Evolutionary conservation across 179 eudicot genomes (phyloP).

Genomic region (Carnegiea gigantea): DNA sequence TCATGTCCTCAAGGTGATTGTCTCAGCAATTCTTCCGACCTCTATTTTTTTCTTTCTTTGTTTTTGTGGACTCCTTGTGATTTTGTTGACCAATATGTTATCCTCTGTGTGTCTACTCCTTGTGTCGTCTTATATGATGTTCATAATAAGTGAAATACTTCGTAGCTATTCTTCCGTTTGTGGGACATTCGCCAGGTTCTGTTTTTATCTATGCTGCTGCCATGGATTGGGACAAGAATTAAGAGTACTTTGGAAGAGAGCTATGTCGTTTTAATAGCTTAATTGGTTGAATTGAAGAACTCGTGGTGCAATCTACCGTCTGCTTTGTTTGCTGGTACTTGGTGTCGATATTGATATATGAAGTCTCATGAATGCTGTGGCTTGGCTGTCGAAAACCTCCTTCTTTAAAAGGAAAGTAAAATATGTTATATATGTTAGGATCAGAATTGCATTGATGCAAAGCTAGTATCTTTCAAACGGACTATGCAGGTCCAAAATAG

Average conservation of each 20-base stretch:
- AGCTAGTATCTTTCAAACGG: neutral
- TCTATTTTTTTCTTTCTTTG: neutral
- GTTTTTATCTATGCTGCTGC: neutral
- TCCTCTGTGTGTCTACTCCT: neutral
- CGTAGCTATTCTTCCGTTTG: neutral
- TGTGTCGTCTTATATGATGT: neutral
- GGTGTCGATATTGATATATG: neutral
- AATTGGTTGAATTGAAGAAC: neutral
- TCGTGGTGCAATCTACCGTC: neutral
- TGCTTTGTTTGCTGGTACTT: neutral
- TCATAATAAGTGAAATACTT: neutral
- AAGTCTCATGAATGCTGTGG: neutral
- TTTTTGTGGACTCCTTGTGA: neutral
- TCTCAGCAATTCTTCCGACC: neutral
- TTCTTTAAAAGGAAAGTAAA: neutral
- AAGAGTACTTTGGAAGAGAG: neutral
- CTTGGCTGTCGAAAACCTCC: neutral
- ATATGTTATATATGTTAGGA: no score
- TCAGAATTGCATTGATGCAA: neutral
- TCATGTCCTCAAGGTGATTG: conserved; percentile 55
- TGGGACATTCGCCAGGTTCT: neutral
- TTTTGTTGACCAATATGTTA: neutral
- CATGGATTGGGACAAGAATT: neutral
- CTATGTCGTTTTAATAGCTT: neutral
- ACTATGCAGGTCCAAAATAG: neutral